Base-by-base conservation (phyloP, 2,329 filamentous ascomycete genomes). In the Hypoxylon sp. region DNA sequence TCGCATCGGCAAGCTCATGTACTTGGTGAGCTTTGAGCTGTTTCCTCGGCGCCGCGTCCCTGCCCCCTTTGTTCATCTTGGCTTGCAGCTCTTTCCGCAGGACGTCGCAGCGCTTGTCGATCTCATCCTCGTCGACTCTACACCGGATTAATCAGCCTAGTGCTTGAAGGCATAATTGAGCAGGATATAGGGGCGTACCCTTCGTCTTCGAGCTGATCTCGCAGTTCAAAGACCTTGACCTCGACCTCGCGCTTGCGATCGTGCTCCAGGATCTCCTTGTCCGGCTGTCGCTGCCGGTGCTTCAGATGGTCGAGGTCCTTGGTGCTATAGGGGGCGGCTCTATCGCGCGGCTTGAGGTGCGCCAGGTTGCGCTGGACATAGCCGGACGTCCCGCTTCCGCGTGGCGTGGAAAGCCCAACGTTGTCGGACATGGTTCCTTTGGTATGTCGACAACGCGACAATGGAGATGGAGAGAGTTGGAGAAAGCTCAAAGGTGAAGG, bases 361-460 rank as follows among this genome's bases (percentile, higher is more conserved):
- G 96, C 96, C 33, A 93, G 88, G 82, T 98, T 99, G 79, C 93
- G 93, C 81, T 98, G 95, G 60, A 99, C 95, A 78, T 98, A 98
- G 77, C 96, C 96, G 0, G 95, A 98, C 61, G 96, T 99, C 49
- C 96, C 96, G 77, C 92, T 97, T 71, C 96, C 96, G 75, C 96
- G 91, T 2, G 96, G 96, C 3, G 96, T 99, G 61, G 91, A 89
- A 74, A 99, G 93, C 61, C 96, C 96, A 75, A 99, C 96, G 82
- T 99, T 99, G 71, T 96, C 93, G 65, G 94, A 96, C 96, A 98
- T 98, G 72, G 32, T 75, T 56, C 11, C 14, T 4, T 28, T 51
- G 14, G 12, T 42, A 5, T 55, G 46, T 45, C n/a, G 12, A 24
- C 16, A 1, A 28, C 3, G 22, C 45, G 18, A 45, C 28, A 33